Evolutionary conservation across 345 rosid genomes (phyloP), one percentile per base, ranked within the genome.

Genomic region (Lumnitzera littorea): DNA sequence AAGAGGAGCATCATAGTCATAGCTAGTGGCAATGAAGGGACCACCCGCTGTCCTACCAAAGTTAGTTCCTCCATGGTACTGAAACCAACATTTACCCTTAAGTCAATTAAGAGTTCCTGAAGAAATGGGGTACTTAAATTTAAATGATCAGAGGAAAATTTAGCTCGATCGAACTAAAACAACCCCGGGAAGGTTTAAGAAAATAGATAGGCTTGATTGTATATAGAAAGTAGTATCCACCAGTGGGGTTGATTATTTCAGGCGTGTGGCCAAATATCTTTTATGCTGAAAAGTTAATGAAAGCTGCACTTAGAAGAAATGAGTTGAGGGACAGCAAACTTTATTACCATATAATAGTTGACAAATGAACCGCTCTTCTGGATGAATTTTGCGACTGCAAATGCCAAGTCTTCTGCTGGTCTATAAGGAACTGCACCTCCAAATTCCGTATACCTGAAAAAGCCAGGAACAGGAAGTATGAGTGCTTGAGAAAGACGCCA

Each of bases 61-160:
- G 59, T 80, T 80, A 43, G 84, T 80, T 63, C 81, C 80, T 27
- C 81, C 84, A 41, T 80, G 84, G 57, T 80, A 80, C 83, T 79
- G 67, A 46, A 62, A 31, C 12, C 43, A 36, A 36, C 11, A 36
- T 4, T 4, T 4, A 36, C 43, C 11, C 5, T 4, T 7, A 4
- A 36, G 43, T 36, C 43, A 7, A 36, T 36, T 36, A 36, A 36
- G 7, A 36, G 43, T 4, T 5, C 43, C 43, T 9, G 36, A 3
- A 36, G 43, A 9, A 2, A 36, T 36, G 7, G 43, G 43, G 11
- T 9, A 4, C 43, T 36, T 36, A 9, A 36, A 2, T 36, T 36
- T 36, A 4, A 7, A 36, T 5, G 43, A 29, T 29, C 5, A 29
- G 7, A 3, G 9, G 43, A 36, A 2, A 36, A 36, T 36, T 36